A percentile compares a stretch with the other conserved stretches of the same genome.
Conservation (phyloP, 768 basidiomycete species). For the Calocybe cyanea region DNA sequence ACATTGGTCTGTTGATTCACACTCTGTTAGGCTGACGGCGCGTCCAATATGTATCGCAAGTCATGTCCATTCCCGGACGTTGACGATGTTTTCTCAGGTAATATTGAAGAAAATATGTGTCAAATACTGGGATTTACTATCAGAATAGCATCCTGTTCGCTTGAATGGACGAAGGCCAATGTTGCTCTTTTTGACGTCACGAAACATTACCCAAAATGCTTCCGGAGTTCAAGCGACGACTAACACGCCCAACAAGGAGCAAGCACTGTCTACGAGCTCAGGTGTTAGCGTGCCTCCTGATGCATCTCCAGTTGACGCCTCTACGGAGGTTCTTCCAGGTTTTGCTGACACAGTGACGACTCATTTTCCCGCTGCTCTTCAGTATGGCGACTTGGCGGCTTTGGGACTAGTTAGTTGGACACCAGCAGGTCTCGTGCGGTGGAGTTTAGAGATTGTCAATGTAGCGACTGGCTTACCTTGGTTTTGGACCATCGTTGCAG, state of each 20-base stretch:
- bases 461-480: constrained; percentile 71
- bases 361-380: constrained; percentile 42
- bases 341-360: constrained; percentile 23
- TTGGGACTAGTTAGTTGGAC: constrained; percentile 62
- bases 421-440: constrained; percentile 61
- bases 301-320: background rate
- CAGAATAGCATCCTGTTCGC: constrained; percentile 11
- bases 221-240: constrained; percentile 11
- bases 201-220: constrained; percentile 16
- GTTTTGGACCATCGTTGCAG: constrained; percentile 77
- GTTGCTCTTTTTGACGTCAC: constrained; percentile 10
- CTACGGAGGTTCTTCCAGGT: constrained; percentile 9
- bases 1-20: background rate
- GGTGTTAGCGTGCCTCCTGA: constrained; percentile 1
- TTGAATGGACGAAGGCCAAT: constrained; percentile 8
- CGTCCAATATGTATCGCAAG: constrained; percentile 7
- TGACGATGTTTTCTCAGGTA: constrained; percentile 20
- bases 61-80: constrained; percentile 8
- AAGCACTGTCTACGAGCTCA: background rate
- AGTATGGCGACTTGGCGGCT: constrained; percentile 69
- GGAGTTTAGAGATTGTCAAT: constrained; percentile 65
- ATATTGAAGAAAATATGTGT: background rate
- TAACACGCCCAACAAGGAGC: constrained; percentile 2
- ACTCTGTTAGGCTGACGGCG: constrained; percentile 11
- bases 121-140: constrained; percentile 9